A percentile compares a stretch with the other conserved stretches of the same genome.
These are phyloP conservation scores for Dacryopinax primogenitus DNA, from an alignment of 768 basidiomycete genomes.

Conservation along the genomic window DNA sequence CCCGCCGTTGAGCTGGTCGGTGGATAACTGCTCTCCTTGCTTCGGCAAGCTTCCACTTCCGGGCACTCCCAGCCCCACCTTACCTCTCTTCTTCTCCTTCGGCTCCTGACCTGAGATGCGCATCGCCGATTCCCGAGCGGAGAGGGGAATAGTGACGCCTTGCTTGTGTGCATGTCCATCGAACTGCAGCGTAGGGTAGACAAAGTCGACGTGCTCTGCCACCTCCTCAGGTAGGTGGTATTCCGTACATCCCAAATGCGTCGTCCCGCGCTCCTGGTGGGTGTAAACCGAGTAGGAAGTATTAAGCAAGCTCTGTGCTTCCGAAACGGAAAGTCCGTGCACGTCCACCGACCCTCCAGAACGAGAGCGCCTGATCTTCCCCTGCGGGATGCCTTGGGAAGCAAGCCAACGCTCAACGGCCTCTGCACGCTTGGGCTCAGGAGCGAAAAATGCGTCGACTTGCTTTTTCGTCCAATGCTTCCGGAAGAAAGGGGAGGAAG, in stretches of 20 bases:
- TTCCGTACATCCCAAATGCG: neutral
- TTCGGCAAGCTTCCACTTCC: neutral
- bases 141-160: neutral
- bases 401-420: constrained; percentile 33
- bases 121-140: neutral
- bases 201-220: constrained; percentile 13
- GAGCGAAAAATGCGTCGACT: constrained; percentile 33
- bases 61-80: neutral
- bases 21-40: neutral
- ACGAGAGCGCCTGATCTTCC: neutral
- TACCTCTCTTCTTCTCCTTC: neutral
- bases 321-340: neutral
- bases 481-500: constrained; percentile 23
- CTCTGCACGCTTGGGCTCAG: constrained; percentile 28
- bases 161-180: neutral
- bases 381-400: constrained; percentile 26
- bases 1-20: neutral
- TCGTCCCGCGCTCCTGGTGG: neutral
- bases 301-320: neutral
- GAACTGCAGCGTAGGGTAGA: constrained; percentile 15
- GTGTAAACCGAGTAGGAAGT: neutral
- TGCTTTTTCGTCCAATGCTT: constrained; percentile 27
- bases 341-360: neutral
- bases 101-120: neutral
- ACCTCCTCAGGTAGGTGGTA: neutral